These are phyloP conservation scores for Exserohilum turcica DNA, from an alignment of 2,329 filamentous ascomycete species.

Conservation along the genomic window DNA sequence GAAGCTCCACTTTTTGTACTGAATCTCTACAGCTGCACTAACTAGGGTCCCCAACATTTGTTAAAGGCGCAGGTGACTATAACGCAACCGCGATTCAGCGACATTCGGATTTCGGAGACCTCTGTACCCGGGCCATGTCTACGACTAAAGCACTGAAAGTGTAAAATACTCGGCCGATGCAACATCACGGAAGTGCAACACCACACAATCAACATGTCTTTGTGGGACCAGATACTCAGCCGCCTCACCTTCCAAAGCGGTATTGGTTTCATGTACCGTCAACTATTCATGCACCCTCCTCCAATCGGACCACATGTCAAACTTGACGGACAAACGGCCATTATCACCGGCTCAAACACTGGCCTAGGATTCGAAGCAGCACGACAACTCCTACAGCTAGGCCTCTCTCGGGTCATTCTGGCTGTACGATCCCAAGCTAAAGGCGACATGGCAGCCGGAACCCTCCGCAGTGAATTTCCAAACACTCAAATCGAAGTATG, in stretches of 20 bases:
- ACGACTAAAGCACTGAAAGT: neutral
- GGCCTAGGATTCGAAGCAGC: slow-evolving; percentile 37
- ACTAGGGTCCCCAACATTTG: too few relatives aligned
- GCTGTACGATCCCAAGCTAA: slow-evolving; percentile 33
- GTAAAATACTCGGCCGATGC: neutral
- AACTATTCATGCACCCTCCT: slow-evolving; percentile 5
- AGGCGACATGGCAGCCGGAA: slow-evolving; percentile 34
- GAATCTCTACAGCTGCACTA: too few relatives aligned
- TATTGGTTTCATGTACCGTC: slow-evolving; percentile 10
- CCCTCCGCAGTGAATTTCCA: slow-evolving; percentile 17
- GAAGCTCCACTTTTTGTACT: too few relatives aligned
- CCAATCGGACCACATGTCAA: neutral
- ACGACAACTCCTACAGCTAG: slow-evolving; percentile 26
- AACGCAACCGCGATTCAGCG: neutral
- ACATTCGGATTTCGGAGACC: neutral
- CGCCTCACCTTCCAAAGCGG: slow-evolving; percentile 11
- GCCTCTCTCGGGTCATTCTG: slow-evolving; percentile 34
- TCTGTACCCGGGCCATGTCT: neutral
- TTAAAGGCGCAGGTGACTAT: too few relatives aligned
- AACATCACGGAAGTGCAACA: neutral
- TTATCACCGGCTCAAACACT: slow-evolving; percentile 48
- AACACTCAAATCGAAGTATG: slow-evolving; percentile 31
- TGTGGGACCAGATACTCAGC: slow-evolving; percentile 6
- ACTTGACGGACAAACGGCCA: slow-evolving; percentile 43
- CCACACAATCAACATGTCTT: neutral